Evolutionary conservation across 1,284 basidiomycete genomes (phyloP).

Genomic region (Ustilago crameri): DNA sequence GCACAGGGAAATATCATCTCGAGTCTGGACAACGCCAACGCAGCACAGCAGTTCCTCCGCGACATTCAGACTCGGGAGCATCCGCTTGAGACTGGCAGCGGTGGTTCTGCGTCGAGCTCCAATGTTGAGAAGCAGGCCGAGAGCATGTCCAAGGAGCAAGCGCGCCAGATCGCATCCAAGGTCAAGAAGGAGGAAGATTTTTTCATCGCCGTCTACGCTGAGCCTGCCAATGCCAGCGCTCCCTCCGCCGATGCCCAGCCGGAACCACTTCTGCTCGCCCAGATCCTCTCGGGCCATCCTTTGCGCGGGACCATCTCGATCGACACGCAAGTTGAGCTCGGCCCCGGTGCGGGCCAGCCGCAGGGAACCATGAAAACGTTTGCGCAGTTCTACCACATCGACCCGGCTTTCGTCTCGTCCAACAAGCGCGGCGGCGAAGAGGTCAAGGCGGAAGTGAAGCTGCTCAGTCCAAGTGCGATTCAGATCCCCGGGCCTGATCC

Average conservation of each 20-base stretch:
- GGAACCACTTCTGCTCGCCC: conserved; percentile 25
- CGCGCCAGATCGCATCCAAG: conserved; percentile 40
- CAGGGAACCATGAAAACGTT: conserved; percentile 46
- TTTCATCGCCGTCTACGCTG: conserved; percentile 71
- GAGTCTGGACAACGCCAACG: conserved; percentile 75
- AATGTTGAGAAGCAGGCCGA: conserved; percentile 36
- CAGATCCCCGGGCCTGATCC: conserved; percentile 54
- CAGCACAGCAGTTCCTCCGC: conserved; percentile 76
- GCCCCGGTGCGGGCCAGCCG: conserved; percentile 74
- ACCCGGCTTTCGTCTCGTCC: conserved; percentile 14
- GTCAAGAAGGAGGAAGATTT: conserved; percentile 77
- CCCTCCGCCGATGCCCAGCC: background rate
- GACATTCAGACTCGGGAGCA: conserved; percentile 71
- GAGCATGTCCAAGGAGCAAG: conserved; percentile 39
- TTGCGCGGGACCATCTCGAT: conserved; percentile 80
- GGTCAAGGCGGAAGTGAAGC: conserved; percentile 26
- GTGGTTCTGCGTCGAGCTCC: background rate
- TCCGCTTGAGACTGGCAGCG: conserved; percentile 15
- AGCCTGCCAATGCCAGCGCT: conserved; percentile 8
- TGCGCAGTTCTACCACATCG: conserved; percentile 46
- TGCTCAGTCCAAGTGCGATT: conserved; percentile 38
- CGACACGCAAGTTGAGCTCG: conserved; percentile 75
- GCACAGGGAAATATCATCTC: conserved; percentile 83
- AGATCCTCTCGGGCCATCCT: conserved; percentile 81
- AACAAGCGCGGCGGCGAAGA: conserved; percentile 6